A percentile compares a stretch with the other conserved stretches of the same genome.
phyloP scores from a whole-genome alignment of 2,329 filamentous ascomycete species.

The Cladophialophora exuberans region DNA sequence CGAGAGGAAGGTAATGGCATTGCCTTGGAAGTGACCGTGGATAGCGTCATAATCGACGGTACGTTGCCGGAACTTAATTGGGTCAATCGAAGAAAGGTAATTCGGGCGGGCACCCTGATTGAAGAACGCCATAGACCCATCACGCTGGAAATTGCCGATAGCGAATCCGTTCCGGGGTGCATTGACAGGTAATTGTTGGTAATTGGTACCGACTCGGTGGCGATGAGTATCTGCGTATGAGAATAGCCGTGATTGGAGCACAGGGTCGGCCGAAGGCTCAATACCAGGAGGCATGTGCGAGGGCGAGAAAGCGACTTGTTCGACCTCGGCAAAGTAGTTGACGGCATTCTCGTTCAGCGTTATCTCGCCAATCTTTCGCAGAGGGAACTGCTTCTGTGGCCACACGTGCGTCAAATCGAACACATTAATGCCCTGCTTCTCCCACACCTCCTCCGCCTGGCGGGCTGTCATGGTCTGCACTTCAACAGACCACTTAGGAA shows the following conservation, averaged over 20 bases:
- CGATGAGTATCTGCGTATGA: conserved; percentile 71
- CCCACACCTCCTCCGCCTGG: conserved; percentile 69
- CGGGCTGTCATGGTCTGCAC: conserved; percentile 58
- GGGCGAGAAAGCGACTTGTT: conserved; percentile 71
- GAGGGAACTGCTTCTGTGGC: conserved; percentile 57
- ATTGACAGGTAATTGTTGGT: conserved; percentile 67
- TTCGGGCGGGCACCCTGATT: conserved; percentile 65
- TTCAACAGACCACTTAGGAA: conserved; percentile 55
- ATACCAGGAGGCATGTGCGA: conserved; percentile 69
- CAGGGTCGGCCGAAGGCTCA: conserved; percentile 70
- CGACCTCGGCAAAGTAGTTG: conserved; percentile 69
- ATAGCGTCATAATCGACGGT: conserved; percentile 53
- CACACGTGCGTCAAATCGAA: conserved; percentile 60
- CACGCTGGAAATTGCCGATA: conserved; percentile 70
- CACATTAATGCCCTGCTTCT: conserved; percentile 60
- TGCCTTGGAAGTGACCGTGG: conserved; percentile 54
- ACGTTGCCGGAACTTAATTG: conserved; percentile 53
- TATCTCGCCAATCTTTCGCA: conserved; percentile 58
- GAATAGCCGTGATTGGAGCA: conserved; percentile 71
- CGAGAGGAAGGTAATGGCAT: conserved; percentile 55
- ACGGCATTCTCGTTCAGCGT: conserved; percentile 58
- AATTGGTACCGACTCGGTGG: conserved; percentile 66
- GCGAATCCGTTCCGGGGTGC: conserved; percentile 52
- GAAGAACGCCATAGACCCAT: conserved; percentile 70
- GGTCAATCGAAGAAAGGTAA: conserved; percentile 59